Base-by-base conservation (phyloP, 2,329 filamentous ascomycete species). In the Botryotinia globosa region DNA sequence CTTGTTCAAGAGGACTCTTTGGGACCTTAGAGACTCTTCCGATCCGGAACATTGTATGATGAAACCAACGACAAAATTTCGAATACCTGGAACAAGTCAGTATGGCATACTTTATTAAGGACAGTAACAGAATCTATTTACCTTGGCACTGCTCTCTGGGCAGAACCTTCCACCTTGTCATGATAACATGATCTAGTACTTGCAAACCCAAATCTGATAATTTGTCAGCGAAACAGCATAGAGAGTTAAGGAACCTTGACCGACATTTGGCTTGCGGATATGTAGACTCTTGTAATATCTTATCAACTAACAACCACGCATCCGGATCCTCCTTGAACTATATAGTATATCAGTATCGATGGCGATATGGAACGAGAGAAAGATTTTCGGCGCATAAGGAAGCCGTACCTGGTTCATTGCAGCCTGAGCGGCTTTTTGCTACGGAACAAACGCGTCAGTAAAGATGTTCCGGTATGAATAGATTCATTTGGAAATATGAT, bases 321-420 rank as follows among this genome's bases (percentile, higher is more conserved):
- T 99, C 96, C 73, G 95, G 94, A 81, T 98, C 97, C 86, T 98
- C 96, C 84, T 98, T 98, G 88, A 99, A 99, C 93, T 98, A 75
- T 77, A 56, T 63, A 48, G 64, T 62, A 67, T 65, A 71, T 81
- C 69, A 81, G 79, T 73, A 69, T 45, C 48, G 29, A 58, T 59
- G 58, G 44, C 66, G 68, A 61, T 56, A 48, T 68, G 71, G 18
- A 44, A 68, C 18, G 63, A 56, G 64, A 70, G 39, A 66, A n/a
- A 51, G 34, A 59, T 68, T 69, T 54, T 69, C 37, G 76, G 76
- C 75, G 76, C 74, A 77, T 76, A 72, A 69, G 71, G 51, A 69
- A 71, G 44, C 73, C 88, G 82, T 88, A 95, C 93, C 89, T 97
- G 94, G 84, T 97, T 98, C 81, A 98, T 85, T 74, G 93, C 91